Conservation (phyloP, 1,284 basidiomycete species). For the Leccinum angustisporum region DNA sequence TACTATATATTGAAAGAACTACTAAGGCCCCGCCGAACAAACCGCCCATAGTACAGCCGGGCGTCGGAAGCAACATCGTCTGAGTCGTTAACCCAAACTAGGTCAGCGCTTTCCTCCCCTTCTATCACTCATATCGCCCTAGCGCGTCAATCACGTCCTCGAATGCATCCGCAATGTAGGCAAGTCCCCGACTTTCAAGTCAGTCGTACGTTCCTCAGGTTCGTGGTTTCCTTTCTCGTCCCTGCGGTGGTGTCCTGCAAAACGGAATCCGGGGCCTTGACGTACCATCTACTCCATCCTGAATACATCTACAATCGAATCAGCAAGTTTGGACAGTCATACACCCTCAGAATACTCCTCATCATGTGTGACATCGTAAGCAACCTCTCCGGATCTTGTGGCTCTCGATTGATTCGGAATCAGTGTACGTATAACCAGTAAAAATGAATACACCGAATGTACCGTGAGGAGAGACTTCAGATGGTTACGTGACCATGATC, state of each 20-base stretch:
- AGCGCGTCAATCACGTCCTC: slow-evolving; percentile 89
- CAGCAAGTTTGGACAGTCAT: slow-evolving; percentile 76
- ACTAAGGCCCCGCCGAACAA: slow-evolving; percentile 21
- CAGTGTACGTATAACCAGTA: no score
- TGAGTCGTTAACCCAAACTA: slow-evolving; percentile 53
- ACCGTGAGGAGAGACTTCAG: no score
- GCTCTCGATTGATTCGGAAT: slow-evolving; percentile 1
- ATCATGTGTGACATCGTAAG: slow-evolving; percentile 91
- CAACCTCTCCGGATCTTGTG: slow-evolving; percentile 6
- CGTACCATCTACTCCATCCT: slow-evolving; percentile 79
- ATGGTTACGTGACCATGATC: no score
- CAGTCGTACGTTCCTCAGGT: slow-evolving; percentile 94
- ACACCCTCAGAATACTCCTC: slow-evolving; percentile 83
- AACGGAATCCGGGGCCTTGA: slow-evolving; percentile 55
- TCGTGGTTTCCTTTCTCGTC: slow-evolving; percentile 9
- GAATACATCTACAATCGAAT: slow-evolving; percentile 67
- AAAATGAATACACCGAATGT: no score
- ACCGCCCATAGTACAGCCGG: slow-evolving; percentile 44
- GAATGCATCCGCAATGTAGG: slow-evolving; percentile 84
- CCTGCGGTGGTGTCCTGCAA: neutral
- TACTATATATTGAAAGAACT: no score
- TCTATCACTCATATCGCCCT: slow-evolving; percentile 4
- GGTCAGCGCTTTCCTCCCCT: slow-evolving; percentile 9
- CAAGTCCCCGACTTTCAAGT: slow-evolving; percentile 93
- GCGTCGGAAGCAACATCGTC: slow-evolving; percentile 62